phyloP scores from a whole-genome alignment of 2,329 filamentous ascomycete genomes.

The Chlorencoelia australis region DNA sequence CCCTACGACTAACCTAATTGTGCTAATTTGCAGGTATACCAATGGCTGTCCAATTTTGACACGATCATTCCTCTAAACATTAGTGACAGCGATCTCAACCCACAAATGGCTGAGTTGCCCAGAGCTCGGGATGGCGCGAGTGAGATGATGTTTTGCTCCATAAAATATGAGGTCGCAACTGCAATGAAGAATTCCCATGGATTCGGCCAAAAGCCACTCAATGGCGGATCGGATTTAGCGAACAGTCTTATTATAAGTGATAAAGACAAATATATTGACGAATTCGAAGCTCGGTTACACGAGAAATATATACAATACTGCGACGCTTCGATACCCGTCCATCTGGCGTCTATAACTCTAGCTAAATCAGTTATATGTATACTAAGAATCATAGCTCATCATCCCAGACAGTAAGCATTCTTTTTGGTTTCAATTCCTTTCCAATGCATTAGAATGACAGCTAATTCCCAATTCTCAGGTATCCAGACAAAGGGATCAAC shows the following conservation, averaged over 20 bases:
- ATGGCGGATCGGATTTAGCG: neutral
- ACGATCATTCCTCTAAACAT: slow-evolving; percentile 43
- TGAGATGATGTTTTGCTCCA: slow-evolving; percentile 36
- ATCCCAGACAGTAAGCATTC: slow-evolving; percentile 25
- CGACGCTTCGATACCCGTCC: slow-evolving; percentile 32
- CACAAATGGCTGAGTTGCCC: slow-evolving; percentile 32
- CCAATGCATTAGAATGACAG: no score
- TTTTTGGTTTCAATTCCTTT: no score
- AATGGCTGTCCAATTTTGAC: slow-evolving; percentile 33
- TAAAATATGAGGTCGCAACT: slow-evolving; percentile 28
- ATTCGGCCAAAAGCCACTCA: slow-evolving; percentile 1
- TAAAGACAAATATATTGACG: slow-evolving; percentile 24
- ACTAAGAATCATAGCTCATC: slow-evolving; percentile 26
- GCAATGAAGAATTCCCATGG: slow-evolving; percentile 12
- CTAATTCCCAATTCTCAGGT: no score
- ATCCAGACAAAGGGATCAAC: slow-evolving; percentile 21
- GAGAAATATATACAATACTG: slow-evolving; percentile 33
- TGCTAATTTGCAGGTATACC: neutral
- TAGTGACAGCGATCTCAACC: slow-evolving; percentile 42
- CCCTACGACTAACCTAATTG: no score
- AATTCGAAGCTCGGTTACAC: slow-evolving; percentile 27
- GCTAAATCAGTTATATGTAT: slow-evolving; percentile 23
- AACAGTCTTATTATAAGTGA: slow-evolving; percentile 9
- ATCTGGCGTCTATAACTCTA: slow-evolving; percentile 23
- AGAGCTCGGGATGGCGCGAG: slow-evolving; percentile 33